These are phyloP conservation scores for Setaria italica DNA, from an alignment of 202 grass and related monocot species.

Conservation along the genomic window DNA sequence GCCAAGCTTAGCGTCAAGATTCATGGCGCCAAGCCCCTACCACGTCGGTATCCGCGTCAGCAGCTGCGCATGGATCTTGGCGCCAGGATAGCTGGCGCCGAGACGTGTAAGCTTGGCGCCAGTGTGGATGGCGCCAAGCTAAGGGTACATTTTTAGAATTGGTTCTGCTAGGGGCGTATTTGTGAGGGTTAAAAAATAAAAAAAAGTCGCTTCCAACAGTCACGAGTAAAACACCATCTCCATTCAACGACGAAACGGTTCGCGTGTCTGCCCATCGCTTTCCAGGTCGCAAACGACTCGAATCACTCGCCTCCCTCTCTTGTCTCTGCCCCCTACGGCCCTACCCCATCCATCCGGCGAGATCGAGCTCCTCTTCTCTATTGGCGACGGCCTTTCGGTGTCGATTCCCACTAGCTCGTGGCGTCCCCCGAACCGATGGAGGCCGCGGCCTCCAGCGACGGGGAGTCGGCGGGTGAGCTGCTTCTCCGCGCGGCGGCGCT, in stretches of 20 bases:
- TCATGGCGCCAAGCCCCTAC: no score
- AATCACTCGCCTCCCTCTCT: neutral
- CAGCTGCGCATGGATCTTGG: no score
- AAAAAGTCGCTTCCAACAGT: no score
- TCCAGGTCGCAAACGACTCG: neutral
- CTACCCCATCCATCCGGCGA: neutral
- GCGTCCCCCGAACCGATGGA: constrained; percentile 40
- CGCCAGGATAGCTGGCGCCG: no score
- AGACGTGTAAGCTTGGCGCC: no score
- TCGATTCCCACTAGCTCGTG: neutral
- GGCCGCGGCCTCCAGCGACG: constrained; percentile 2
- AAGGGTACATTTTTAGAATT: no score
- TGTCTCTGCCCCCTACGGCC: no score
- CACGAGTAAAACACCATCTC: neutral
- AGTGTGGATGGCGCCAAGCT: no score
- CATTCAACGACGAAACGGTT: constrained; percentile 13
- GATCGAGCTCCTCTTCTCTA: neutral
- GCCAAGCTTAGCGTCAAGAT: no score
- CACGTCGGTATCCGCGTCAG: no score
- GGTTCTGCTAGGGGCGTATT: no score
- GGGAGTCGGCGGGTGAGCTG: constrained; percentile 50
- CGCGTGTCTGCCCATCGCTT: neutral
- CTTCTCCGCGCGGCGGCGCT: constrained; percentile 61
- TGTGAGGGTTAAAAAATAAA: no score
- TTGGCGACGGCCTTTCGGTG: neutral